These are phyloP conservation scores for Stachybotrys elegans DNA, from an alignment of 2,329 filamentous ascomycete genomes.

Conservation along the genomic window DNA sequence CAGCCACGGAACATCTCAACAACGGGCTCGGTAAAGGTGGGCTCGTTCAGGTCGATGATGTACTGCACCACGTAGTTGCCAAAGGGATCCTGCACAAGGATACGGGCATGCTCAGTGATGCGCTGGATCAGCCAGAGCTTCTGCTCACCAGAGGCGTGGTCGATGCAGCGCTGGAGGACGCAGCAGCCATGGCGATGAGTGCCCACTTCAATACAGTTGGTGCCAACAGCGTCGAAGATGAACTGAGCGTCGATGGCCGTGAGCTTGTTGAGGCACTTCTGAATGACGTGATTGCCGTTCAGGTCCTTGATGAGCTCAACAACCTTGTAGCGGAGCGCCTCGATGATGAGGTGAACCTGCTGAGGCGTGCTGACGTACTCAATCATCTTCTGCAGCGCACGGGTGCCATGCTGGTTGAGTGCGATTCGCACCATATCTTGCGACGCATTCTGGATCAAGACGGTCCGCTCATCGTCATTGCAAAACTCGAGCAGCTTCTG, in stretches of 20 bases:
- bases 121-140: conserved; percentile 79
- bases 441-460: conserved; percentile 84
- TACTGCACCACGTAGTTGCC: conserved; percentile 99
- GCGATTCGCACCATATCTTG: conserved; percentile 88
- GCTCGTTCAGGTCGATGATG: conserved; percentile 89
- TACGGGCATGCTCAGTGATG: conserved; percentile 84
- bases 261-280: conserved; percentile 97
- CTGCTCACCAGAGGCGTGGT: conserved; percentile 87
- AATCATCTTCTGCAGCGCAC: conserved; percentile 98
- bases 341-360: conserved; percentile 84
- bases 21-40: conserved; percentile 81
- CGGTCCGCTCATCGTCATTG: conserved; percentile 90
- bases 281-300: conserved; percentile 98
- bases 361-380: conserved; percentile 84
- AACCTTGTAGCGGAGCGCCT: conserved; percentile 75
- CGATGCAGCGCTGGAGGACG: conserved; percentile 95
- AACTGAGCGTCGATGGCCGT: conserved; percentile 81
- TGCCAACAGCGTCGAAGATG: conserved; percentile 92
- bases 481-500: conserved; percentile 96
- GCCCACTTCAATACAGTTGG: conserved; percentile 81
- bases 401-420: conserved; percentile 93
- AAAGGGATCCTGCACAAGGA: conserved; percentile 92
- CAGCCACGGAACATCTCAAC: conserved; percentile 73
- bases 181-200: conserved; percentile 98
- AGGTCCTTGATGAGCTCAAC: conserved; percentile 95